Evolutionary conservation across 2,329 filamentous ascomycete genomes (phyloP), one percentile per base, ranked within the genome.

Genomic region (Trichophyton verrucosum): DNA sequence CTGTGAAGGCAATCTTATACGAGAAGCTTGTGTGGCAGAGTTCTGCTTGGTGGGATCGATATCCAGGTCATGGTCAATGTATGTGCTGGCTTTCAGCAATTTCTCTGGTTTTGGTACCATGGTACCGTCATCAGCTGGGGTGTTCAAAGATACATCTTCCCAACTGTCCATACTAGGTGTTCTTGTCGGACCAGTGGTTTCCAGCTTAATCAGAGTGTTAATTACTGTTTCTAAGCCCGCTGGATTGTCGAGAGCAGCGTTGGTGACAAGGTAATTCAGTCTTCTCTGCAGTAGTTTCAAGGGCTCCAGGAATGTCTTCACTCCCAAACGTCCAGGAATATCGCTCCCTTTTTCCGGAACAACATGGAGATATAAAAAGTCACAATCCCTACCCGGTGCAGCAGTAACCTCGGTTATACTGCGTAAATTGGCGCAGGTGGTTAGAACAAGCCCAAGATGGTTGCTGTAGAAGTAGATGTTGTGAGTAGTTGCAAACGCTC

Each of bases 391-490:
- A 20, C 94, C 94, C 11, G 90, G 87, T 1, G 90, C 90, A 42
- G 89, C 89, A 24, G 90, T 96, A 47, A 97, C 89, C 73, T 97
- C 94, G 7, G 85, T 84, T 61, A 99, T 89, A 20, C 82, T 85
- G 60, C 86, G 82, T 61, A 99, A 79, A 60, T 81, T 84, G 58
- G 95, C 83, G 15, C 83, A 83, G 58, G 91, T 92, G 0, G 92
- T 88, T 40, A 96, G 80, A 0, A 97, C 87, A 4, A 99, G 81
- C 4, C 94, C 94, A 71, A 96, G 85, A 70, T 96, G 89, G 69
- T 97, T 88, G 67, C 91, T 95, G 74, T 96, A 99, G 70, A 99
- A 97, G 73, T 95, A 97, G 71, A 99, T 85, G 65, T 91, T 88
- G 64, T 87, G 85, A 0, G 86, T 81, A 0, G 92, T 97, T 62